These are phyloP conservation scores for Cylindrotheca closterium DNA, from an alignment of 108 stramenopile species.

Conservation along the genomic window DNA sequence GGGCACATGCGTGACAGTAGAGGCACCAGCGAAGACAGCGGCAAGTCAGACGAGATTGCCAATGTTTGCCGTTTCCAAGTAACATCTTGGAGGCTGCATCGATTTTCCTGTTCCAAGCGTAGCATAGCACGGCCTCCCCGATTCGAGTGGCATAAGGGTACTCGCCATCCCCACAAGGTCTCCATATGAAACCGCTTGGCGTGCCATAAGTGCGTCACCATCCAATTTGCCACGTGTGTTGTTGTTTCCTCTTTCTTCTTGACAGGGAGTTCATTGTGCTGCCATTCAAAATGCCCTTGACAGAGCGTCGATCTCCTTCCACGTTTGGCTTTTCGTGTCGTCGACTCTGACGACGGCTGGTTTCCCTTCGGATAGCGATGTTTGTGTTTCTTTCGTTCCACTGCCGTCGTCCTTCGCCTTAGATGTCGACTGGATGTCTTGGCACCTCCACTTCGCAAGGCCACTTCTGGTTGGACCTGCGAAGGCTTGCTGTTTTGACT, in stretches of 20 bases:
- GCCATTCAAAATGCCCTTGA: conserved; percentile 26
- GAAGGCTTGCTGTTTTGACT: too few species aligned
- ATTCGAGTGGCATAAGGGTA: conserved; percentile 72
- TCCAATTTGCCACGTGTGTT: too few species aligned
- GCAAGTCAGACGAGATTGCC: not conserved
- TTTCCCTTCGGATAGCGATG: conserved; percentile 55
- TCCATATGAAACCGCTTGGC: conserved; percentile 82
- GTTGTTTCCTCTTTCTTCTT: too few species aligned
- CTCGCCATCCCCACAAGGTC: conserved; percentile 56
- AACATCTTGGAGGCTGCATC: conserved; percentile 35
- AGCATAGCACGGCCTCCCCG: conserved; percentile 73
- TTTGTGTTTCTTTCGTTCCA: conserved; percentile 37
- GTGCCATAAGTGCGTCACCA: conserved; percentile 82
- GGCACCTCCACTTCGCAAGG: conserved; percentile 53
- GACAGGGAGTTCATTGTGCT: conserved; percentile 5
- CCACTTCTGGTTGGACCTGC: too few species aligned
- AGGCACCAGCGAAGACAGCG: not conserved
- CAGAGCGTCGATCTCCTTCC: conserved; percentile 15
- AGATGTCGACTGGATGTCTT: conserved; percentile 76
- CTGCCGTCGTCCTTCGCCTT: conserved; percentile 69
- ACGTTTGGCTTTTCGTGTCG: conserved; percentile 20
- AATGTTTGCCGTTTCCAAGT: conserved; percentile 43
- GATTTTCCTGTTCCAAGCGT: conserved; percentile 18
- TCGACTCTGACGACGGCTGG: not conserved
- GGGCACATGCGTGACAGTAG: conserved; percentile 2